Evolutionary conservation across 768 basidiomycete species (phyloP).

Genomic region (Tricholoma terreum): DNA sequence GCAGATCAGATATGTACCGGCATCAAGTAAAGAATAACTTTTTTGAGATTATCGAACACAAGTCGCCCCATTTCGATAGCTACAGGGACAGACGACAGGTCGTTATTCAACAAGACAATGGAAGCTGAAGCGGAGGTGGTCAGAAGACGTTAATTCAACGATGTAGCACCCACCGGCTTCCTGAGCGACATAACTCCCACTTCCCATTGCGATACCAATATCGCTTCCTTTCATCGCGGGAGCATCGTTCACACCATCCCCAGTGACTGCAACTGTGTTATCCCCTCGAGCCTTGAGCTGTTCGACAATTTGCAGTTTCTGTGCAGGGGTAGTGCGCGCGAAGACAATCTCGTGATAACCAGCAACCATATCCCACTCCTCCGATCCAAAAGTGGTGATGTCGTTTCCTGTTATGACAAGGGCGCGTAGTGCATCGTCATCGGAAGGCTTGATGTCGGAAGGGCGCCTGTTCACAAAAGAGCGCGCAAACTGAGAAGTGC

Average conservation of each 20-base stretch:
- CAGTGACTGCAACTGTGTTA: slow-evolving; percentile 60
- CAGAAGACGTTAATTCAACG: too few relatives aligned
- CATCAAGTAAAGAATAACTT: too few relatives aligned
- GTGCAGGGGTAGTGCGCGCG: too few relatives aligned
- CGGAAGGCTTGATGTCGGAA: neutral
- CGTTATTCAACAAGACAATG: slow-evolving; percentile 61
- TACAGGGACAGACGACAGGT: slow-evolving; percentile 61
- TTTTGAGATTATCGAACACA: too few relatives aligned
- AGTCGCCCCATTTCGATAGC: too few relatives aligned
- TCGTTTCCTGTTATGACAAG: slow-evolving; percentile 34
- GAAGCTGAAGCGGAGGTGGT: slow-evolving; percentile 33
- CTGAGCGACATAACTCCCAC: slow-evolving; percentile 48
- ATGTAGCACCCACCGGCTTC: neutral
- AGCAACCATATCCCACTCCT: slow-evolving; percentile 14
- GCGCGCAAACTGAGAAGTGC: neutral
- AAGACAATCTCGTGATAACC: too few relatives aligned
- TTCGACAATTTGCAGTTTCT: too few relatives aligned
- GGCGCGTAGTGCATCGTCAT: slow-evolving; percentile 31
- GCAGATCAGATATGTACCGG: slow-evolving; percentile 45
- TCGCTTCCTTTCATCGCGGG: too few relatives aligned
- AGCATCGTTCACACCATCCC: slow-evolving; percentile 64
- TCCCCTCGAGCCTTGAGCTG: too few relatives aligned
- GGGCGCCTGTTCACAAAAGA: neutral
- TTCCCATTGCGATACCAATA: too few relatives aligned
- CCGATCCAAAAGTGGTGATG: slow-evolving; percentile 3